These are phyloP conservation scores for Glomus cerebriforme DNA, from an alignment of 192 early-diverging fungal genomes.

Conservation along the genomic window DNA sequence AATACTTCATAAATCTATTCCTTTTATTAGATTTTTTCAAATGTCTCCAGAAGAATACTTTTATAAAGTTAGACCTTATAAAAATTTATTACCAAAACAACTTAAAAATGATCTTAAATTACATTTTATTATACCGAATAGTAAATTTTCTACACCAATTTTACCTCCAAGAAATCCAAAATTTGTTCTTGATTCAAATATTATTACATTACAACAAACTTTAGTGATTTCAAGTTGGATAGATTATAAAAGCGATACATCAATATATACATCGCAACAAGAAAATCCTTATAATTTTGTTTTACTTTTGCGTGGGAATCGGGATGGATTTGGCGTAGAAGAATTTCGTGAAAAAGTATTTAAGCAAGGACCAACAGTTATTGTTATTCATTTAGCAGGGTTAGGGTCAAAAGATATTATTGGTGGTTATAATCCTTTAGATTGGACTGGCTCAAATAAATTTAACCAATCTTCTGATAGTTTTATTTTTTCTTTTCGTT, in stretches of 20 bases:
- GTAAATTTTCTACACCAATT: not conserved
- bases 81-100: slow-evolving; percentile 2
- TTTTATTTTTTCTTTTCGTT: slow-evolving; percentile 25
- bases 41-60: slow-evolving; percentile 12
- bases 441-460: slow-evolving; percentile 13
- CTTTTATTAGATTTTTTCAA: slow-evolving; percentile 4
- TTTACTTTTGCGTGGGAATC: slow-evolving; percentile 1
- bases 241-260: slow-evolving; percentile 2
- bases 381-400: not conserved
- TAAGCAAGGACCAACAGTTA: not conserved
- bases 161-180: slow-evolving; percentile 14
- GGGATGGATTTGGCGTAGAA: slow-evolving; percentile 13
- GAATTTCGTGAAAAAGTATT: slow-evolving; percentile 10
- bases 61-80: slow-evolving; percentile 19
- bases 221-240: slow-evolving; percentile 26
- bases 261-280: not conserved
- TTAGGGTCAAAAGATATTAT: slow-evolving; percentile 2
- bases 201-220: not conserved
- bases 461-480: slow-evolving; percentile 2
- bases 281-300: slow-evolving; percentile 16
- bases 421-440: slow-evolving; percentile 23
- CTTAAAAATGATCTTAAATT: slow-evolving; percentile 6
- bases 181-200: slow-evolving; percentile 1
- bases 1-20: not conserved
- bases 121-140: not conserved